phyloP scores from a whole-genome alignment of 257 asterid species.

The Penstemon newberryi region DNA sequence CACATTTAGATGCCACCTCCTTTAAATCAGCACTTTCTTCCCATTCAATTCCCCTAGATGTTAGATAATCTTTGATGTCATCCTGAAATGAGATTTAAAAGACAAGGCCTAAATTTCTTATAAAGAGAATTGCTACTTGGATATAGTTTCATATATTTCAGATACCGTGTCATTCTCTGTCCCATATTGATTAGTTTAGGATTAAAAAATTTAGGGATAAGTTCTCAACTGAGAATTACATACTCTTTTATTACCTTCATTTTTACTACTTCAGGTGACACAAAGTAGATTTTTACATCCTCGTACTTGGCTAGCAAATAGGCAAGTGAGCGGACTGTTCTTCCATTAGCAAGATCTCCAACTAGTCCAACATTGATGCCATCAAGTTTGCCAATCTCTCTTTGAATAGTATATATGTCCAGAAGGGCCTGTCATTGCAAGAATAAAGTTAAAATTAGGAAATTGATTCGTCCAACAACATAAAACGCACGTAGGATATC shows the following conservation, averaged over 20 bases:
- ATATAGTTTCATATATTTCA: background rate
- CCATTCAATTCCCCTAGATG: slow-evolving; percentile 80
- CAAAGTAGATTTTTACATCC: slow-evolving; percentile 79
- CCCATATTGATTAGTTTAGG: background rate
- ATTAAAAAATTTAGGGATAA: background rate
- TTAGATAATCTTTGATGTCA: slow-evolving; percentile 85
- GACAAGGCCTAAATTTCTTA: background rate
- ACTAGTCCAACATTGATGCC: slow-evolving; percentile 91
- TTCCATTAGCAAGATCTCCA: slow-evolving; percentile 95
- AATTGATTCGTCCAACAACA: background rate
- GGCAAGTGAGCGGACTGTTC: slow-evolving; percentile 94
- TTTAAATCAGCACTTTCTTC: slow-evolving; percentile 79
- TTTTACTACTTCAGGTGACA: slow-evolving; percentile 86
- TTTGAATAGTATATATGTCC: slow-evolving; percentile 79
- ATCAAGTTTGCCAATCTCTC: slow-evolving; percentile 88
- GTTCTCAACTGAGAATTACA: background rate
- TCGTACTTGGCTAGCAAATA: slow-evolving; percentile 72
- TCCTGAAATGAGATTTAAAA: slow-evolving; percentile 45
- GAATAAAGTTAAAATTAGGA: background rate
- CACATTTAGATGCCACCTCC: slow-evolving; percentile 92
- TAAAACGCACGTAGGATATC: background rate
- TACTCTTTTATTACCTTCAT: slow-evolving; percentile 62
- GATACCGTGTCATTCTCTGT: background rate
- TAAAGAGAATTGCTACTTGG: background rate
- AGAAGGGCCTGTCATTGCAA: slow-evolving; percentile 65